Evolutionary conservation across 441 rosid genomes (phyloP).

Genomic region (Francoa sonchifolia): DNA sequence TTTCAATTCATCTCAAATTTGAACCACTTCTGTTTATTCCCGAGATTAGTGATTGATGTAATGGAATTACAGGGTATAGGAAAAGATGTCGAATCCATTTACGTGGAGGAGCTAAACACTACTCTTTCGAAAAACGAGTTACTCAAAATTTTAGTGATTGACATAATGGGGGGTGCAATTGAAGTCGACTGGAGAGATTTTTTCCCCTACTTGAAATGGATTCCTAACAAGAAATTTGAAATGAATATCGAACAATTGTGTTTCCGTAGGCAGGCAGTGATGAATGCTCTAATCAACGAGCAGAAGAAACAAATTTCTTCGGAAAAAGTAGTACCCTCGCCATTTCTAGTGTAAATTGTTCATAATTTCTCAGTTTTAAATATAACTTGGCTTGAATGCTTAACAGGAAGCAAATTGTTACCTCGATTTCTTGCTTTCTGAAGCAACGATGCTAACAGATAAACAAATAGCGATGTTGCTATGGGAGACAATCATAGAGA

Average conservation of each 20-base stretch:
- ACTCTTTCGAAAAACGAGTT: slow-evolving; percentile 46
- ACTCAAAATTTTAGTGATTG: slow-evolving; percentile 36
- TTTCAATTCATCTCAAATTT: background rate
- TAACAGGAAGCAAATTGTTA: slow-evolving; percentile 43
- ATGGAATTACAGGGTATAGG: slow-evolving; percentile 41
- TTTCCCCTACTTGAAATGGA: slow-evolving; percentile 76
- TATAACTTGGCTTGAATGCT: background rate
- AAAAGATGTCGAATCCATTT: slow-evolving; percentile 42
- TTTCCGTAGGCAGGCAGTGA: slow-evolving; percentile 40
- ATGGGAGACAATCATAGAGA: slow-evolving; percentile 67
- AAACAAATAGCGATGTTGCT: slow-evolving; percentile 47
- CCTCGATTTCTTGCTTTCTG: slow-evolving; percentile 41
- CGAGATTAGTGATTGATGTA: background rate
- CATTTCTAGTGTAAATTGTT: no score
- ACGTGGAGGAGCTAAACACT: slow-evolving; percentile 43
- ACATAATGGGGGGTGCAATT: slow-evolving; percentile 66
- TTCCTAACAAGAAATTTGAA: slow-evolving; percentile 49
- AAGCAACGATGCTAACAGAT: slow-evolving; percentile 39
- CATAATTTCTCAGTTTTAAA: background rate
- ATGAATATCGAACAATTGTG: slow-evolving; percentile 31
- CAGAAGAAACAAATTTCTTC: slow-evolving; percentile 37
- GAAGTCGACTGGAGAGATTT: slow-evolving; percentile 94
- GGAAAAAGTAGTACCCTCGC: slow-evolving; percentile 28
- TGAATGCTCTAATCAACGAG: slow-evolving; percentile 44
- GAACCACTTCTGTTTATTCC: no score